These are phyloP conservation scores for Carex parvula DNA, from an alignment of 176 grass and related monocot genomes.

Conservation along the genomic window DNA sequence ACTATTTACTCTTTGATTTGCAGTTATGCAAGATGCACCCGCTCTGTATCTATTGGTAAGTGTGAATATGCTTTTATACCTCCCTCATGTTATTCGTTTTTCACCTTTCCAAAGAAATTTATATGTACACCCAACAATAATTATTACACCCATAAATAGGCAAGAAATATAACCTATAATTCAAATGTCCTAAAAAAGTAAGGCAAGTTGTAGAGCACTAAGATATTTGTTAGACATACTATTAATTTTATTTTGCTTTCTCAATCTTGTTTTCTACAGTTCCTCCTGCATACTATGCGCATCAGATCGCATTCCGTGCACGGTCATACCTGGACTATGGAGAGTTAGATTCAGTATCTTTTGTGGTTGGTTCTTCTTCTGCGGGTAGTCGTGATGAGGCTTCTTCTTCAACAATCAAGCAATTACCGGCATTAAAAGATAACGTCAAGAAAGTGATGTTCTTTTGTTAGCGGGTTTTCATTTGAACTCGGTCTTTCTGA, in stretches of 20 bases:
- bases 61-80: background rate
- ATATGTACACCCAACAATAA: background rate
- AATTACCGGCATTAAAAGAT: constrained; percentile 47
- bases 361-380: background rate
- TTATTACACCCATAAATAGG: background rate
- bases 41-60: constrained; percentile 81
- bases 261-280: constrained; percentile 29
- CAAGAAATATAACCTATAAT: background rate
- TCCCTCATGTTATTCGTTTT: background rate
- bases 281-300: constrained; percentile 70
- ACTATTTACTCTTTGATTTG: background rate
- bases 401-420: background rate
- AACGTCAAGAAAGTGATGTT: constrained; percentile 67
- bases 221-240: background rate
- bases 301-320: constrained; percentile 64
- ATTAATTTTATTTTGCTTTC: background rate
- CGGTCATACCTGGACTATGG: constrained; percentile 38
- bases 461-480: constrained; percentile 36
- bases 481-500: background rate
- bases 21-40: constrained; percentile 72
- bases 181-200: background rate
- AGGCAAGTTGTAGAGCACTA: background rate
- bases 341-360: background rate
- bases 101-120: too few species aligned
- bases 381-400: background rate